Base-by-base conservation (phyloP, 2,329 filamentous ascomycete genomes). In the Cryphonectria radicalis region DNA sequence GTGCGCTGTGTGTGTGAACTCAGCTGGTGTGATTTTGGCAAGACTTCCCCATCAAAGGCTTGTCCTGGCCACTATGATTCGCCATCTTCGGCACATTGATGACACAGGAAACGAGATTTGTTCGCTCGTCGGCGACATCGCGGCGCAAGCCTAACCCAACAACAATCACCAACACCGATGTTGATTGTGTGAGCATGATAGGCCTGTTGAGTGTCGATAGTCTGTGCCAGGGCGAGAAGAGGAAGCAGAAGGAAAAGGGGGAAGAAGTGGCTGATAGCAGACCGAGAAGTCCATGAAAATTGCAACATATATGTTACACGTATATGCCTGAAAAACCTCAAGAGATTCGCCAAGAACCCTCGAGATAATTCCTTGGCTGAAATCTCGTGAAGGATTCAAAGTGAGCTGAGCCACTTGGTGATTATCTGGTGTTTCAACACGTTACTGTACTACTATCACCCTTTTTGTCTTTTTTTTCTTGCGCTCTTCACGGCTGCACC, bases 71-170 rank as follows among this genome's bases (percentile, higher is more conserved):
- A 28, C 53, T 55, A 8, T 37, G 7, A 37, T 13, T 55, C n/a
- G n/a, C n/a, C 53, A 14, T 55, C n/a, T 55, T 55, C 53, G 53
- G 53, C 53, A 55, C 53, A 55, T 55, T 55, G n/a, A 55, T 55
- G 53, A 55, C 53, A 55, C n/a, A 28, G 53, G 53, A n/a, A 55
- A 28, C 53, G 25, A 28, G 53, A 28, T 14, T 14, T 28, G 10
- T 11, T 55, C 14, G 46, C 53, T 55, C n/a, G 53, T 28, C 53
- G 53, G 53, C 53, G 53, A 28, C n/a, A 55, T 55, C 53, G 53
- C 53, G 53, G 53, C n/a, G 53, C 5, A n/a, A 28, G 10, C 11
- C 53, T 14, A 55, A 28, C 19, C 19, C 46, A 50, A 50, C 19
- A 50, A 10, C 53, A 55, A 55, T n/a, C 50, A 28, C 53, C 53